Percentiles rank a stretch among this genome's conserved stretches.
These are phyloP conservation scores for Mediolabrus comicus DNA, from an alignment of 108 stramenopile species.

Conservation along the genomic window DNA sequence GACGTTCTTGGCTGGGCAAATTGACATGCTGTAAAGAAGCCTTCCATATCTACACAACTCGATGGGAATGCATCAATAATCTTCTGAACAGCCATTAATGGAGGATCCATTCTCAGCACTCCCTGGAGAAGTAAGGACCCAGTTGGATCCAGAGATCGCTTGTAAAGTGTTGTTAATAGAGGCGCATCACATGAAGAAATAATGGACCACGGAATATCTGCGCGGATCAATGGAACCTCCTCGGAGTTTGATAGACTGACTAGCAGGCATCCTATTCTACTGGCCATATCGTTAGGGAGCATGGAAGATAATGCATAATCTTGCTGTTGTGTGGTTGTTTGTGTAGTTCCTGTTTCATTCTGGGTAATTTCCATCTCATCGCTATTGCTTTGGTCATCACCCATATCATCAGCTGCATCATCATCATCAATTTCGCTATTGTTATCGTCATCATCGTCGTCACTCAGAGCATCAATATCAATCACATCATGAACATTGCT, in stretches of 20 bases:
- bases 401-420: background rate
- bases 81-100: constrained; percentile 29
- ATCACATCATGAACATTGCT: background rate
- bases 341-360: background rate
- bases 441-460: constrained; percentile 1
- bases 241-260: constrained; percentile 31
- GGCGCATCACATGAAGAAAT: constrained; percentile 25
- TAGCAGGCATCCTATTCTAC: constrained; percentile 15
- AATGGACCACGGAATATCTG: constrained; percentile 37
- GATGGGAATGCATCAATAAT: constrained; percentile 37
- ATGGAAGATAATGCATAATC: background rate
- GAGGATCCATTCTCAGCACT: constrained; percentile 42
- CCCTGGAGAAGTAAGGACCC: constrained; percentile 36
- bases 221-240: constrained; percentile 35
- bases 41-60: constrained; percentile 50
- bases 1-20: constrained; percentile 43
- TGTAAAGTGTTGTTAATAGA: constrained; percentile 18
- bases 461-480: constrained; percentile 2
- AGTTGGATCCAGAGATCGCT: constrained; percentile 6
- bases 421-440: background rate
- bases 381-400: background rate
- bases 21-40: constrained; percentile 51
- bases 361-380: background rate
- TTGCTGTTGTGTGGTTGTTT: background rate
- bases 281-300: constrained; percentile 5